These are phyloP conservation scores for Iodosphaeria phyllophila DNA, from an alignment of 2,329 filamentous ascomycete species.

Conservation along the genomic window DNA sequence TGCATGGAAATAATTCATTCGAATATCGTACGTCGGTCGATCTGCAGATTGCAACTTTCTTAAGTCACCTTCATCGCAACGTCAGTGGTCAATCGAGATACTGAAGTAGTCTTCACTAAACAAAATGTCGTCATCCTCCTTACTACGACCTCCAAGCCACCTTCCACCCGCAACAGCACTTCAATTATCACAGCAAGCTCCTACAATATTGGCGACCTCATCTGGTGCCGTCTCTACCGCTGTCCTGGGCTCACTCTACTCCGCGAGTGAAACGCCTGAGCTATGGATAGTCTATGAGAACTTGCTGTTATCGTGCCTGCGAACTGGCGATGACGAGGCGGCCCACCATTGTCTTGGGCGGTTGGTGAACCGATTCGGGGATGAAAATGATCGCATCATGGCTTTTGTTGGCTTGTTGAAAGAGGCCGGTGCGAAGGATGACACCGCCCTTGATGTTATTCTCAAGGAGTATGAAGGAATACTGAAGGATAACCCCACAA, in stretches of 20 bases:
- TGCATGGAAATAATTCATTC: too few relatives aligned
- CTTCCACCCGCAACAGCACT: conserved; percentile 36
- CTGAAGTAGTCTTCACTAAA: background rate
- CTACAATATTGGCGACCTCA: conserved; percentile 31
- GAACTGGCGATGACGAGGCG: conserved; percentile 63
- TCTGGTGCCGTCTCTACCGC: conserved; percentile 36
- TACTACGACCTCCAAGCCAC: conserved; percentile 36
- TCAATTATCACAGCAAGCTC: conserved; percentile 41
- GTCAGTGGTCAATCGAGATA: too few relatives aligned
- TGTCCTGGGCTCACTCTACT: conserved; percentile 31
- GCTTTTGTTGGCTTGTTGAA: conserved; percentile 67
- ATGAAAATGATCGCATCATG: conserved; percentile 70
- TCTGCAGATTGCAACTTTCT: too few relatives aligned
- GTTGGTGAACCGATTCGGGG: conserved; percentile 64
- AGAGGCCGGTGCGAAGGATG: conserved; percentile 58
- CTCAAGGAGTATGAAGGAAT: conserved; percentile 63
- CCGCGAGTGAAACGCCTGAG: conserved; percentile 51
- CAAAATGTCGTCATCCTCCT: conserved; percentile 19
- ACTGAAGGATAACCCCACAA: conserved; percentile 53
- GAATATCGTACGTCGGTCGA: too few relatives aligned
- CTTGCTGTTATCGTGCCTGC: conserved; percentile 65
- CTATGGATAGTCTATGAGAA: conserved; percentile 80
- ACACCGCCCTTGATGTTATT: conserved; percentile 46
- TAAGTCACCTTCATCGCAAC: too few relatives aligned
- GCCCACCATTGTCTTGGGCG: conserved; percentile 60